These are phyloP conservation scores for Pythium scleroteichum DNA, from an alignment of 352 stramenopile species.

Conservation along the genomic window DNA sequence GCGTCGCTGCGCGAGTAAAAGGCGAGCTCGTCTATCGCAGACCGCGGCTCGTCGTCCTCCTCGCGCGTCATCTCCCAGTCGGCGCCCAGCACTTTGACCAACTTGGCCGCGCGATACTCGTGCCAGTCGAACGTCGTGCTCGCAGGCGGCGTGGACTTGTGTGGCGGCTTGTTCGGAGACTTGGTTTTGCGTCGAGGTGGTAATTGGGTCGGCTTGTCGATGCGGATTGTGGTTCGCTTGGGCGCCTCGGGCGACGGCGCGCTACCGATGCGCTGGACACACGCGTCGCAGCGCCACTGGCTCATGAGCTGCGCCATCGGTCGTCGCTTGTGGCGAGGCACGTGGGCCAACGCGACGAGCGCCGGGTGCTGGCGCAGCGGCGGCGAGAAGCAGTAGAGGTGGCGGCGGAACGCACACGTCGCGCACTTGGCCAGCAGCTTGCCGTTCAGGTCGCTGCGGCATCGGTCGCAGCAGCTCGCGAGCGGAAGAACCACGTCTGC, in stretches of 20 bases:
- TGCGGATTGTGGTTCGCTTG: background rate
- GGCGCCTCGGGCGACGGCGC: background rate
- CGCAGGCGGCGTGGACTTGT: background rate
- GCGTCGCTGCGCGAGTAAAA: constrained; percentile 52
- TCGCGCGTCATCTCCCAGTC: background rate
- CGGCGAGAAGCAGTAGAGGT: constrained; percentile 72
- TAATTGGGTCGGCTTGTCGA: background rate
- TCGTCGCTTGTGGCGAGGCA: constrained; percentile 26
- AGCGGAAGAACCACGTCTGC: background rate
- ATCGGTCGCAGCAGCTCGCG: constrained; percentile 39
- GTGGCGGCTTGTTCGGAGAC: background rate
- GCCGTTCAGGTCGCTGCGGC: constrained; percentile 65
- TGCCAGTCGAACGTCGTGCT: constrained; percentile 34
- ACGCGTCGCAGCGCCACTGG: constrained; percentile 34
- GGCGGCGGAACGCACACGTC: constrained; percentile 50
- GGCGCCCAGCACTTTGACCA: constrained; percentile 5
- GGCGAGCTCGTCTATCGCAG: constrained; percentile 31
- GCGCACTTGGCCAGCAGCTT: constrained; percentile 61
- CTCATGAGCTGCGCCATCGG: constrained; percentile 22
- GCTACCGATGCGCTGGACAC: constrained; percentile 9
- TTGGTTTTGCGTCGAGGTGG: constrained; percentile 1
- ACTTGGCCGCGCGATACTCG: constrained; percentile 31
- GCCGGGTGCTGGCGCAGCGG: constrained; percentile 63
- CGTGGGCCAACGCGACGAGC: constrained; percentile 16
- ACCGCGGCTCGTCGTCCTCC: background rate